Evolutionary conservation across 352 stramenopile genomes (phyloP), one percentile per base, ranked within the genome.

Genomic region (Pythium periplocum): DNA sequence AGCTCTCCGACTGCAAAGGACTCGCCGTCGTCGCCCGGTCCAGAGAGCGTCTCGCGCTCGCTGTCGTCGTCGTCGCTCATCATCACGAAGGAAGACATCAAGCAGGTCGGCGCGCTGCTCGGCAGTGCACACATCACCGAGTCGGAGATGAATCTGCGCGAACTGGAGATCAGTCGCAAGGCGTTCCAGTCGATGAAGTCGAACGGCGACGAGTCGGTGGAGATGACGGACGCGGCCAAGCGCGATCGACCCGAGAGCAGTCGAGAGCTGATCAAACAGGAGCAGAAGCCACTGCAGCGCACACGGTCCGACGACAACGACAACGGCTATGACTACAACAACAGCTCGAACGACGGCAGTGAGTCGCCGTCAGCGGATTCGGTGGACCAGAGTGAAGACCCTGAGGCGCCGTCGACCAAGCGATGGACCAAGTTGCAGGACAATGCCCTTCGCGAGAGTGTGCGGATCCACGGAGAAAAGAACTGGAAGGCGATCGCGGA

Each of bases 401-500:
- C 73, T 0, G 81, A 93, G 6, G 83, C 83, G 38, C 83, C 81
- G 41, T 86, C 81, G 3, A 90, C 83, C 40, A 92, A 90, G 67
- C 78, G 84, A 48, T 96, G 87, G 87, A 95, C 85, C 12, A 90
- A 90, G 61, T 69, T 67, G n/a, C 80, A 96, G 59, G 87, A 96
- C 64, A 70, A 83, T 12, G 78, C 83, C 32, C 73, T 96, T 51
- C 78, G 85, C 39, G 76, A 90, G 46, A 90, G 76, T 30, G 87
- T 96, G 47, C 75, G 73, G 17, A 76, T 91, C 45, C 80, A 93
- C 54, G 83, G 84, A 30, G 84, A 92, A 57, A 89, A 92, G 61
- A 95, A 94, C 67, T 96, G 87, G 87, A 94, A 95, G 53, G 78
- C 81, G 17, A 95, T 95, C 50, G 87, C 87, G 3, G 78, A 91